phyloP scores from a whole-genome alignment of 495 filamentous ascomycete species.

The Xylaria venustula region DNA sequence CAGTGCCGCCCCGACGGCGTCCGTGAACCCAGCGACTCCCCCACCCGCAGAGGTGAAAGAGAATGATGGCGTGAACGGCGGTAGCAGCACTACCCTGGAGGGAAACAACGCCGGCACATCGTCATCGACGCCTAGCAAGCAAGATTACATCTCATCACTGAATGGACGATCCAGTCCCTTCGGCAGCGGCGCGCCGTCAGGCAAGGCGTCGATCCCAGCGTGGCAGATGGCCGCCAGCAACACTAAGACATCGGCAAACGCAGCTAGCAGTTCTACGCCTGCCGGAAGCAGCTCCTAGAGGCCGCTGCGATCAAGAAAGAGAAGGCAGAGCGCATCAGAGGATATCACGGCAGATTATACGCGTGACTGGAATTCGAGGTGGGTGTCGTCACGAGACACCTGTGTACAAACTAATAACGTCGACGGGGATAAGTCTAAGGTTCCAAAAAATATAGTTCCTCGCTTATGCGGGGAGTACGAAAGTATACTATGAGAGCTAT shows the following conservation, averaged over 20 bases:
- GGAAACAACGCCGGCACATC: slow-evolving; percentile 32
- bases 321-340: too few relatives aligned
- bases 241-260: slow-evolving; percentile 26
- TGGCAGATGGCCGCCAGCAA: slow-evolving; percentile 84
- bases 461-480: too few relatives aligned
- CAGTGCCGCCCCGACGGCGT: slow-evolving; percentile 31
- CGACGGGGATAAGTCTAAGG: neutral
- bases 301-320: neutral
- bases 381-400: neutral
- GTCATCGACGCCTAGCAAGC: slow-evolving; percentile 33
- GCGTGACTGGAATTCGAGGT: too few relatives aligned
- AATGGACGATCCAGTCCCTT: slow-evolving; percentile 37
- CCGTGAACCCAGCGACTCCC: slow-evolving; percentile 22
- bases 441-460: too few relatives aligned
- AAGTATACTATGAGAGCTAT: neutral
- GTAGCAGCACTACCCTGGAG: slow-evolving; percentile 4
- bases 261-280: slow-evolving; percentile 19
- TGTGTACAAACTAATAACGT: slow-evolving; percentile 4
- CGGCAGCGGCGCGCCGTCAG: slow-evolving; percentile 37
- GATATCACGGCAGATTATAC: too few relatives aligned
- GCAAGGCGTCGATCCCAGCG: slow-evolving; percentile 74
- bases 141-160: slow-evolving; percentile 31
- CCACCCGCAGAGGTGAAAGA: slow-evolving; percentile 35
- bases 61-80: slow-evolving; percentile 17
- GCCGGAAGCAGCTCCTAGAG: slow-evolving; percentile 22